phyloP scores from a whole-genome alignment of 208 protist genomes.

The Trypanosoma caninum region DNA sequence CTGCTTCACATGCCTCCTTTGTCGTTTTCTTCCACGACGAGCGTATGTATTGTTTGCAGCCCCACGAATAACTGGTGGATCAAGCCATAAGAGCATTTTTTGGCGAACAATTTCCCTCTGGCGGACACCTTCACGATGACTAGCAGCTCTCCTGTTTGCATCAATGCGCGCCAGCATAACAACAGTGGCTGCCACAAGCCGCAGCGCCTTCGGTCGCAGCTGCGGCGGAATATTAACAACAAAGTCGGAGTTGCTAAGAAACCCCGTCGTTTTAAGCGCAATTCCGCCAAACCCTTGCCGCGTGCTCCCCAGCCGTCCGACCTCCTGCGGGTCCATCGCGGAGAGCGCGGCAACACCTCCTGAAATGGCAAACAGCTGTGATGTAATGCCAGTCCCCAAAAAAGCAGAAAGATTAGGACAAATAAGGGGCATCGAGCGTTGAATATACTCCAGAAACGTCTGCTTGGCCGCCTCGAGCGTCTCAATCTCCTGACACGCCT shows the following conservation, averaged over 20 bases:
- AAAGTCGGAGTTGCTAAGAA: slow-evolving; percentile 84
- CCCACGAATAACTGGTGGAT: slow-evolving; percentile 77
- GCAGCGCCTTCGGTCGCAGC: slow-evolving; percentile 82
- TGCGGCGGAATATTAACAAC: slow-evolving; percentile 77
- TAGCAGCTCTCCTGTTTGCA: slow-evolving; percentile 63
- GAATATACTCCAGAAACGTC: slow-evolving; percentile 91
- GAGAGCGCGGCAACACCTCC: slow-evolving; percentile 72
- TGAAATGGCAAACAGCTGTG: slow-evolving; percentile 87
- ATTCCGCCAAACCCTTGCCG: slow-evolving; percentile 64
- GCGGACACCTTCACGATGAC: slow-evolving; percentile 65
- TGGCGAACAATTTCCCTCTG: slow-evolving; percentile 50
- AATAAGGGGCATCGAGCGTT: slow-evolving; percentile 89
- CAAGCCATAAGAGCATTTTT: slow-evolving; percentile 76
- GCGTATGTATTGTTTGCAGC: slow-evolving; percentile 87
- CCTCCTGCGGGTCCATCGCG: slow-evolving; percentile 61
- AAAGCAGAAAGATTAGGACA: slow-evolving; percentile 91
- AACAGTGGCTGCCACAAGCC: slow-evolving; percentile 53
- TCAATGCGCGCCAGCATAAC: slow-evolving; percentile 82
- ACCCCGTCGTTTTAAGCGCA: slow-evolving; percentile 74
- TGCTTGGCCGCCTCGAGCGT: slow-evolving; percentile 90
- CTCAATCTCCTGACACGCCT: slow-evolving; percentile 88
- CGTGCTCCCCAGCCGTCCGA: slow-evolving; percentile 69
- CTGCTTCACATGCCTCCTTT: slow-evolving; percentile 19
- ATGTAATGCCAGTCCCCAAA: slow-evolving; percentile 89
- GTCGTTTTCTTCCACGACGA: slow-evolving; percentile 65